Percentiles rank a stretch among this genome's conserved stretches.
Evolutionary conservation across 441 rosid genomes (phyloP).

Genomic region (California macrophylla): DNA sequence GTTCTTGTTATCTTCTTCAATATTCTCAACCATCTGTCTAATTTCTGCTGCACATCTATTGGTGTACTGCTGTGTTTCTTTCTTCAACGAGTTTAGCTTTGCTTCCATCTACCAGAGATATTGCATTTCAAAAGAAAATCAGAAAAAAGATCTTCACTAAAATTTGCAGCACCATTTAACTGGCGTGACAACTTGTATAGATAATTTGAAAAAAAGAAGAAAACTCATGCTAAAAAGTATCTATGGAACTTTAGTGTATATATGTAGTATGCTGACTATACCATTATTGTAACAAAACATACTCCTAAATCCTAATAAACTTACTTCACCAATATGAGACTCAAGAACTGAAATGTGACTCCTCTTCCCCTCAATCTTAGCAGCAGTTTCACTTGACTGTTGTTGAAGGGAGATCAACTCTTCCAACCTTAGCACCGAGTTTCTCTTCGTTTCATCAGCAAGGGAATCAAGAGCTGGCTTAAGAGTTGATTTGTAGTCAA

Average conservation of each 20-base stretch:
- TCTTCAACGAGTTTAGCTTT: constrained; percentile 34
- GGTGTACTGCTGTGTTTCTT: constrained; percentile 43
- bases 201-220: not conserved
- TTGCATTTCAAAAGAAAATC: not conserved
- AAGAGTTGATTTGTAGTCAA: constrained; percentile 52
- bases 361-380: constrained; percentile 43
- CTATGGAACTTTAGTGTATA: not conserved
- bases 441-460: constrained; percentile 40
- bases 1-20: constrained; percentile 40
- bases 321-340: constrained; percentile 42
- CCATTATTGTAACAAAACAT: not conserved
- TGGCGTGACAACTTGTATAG: not conserved
- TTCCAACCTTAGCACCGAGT: constrained; percentile 42
- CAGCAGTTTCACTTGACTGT: constrained; percentile 41
- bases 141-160: not conserved
- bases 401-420: constrained; percentile 47
- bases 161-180: not conserved
- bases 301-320: constrained; percentile 12
- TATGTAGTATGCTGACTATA: not conserved
- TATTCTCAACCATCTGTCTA: constrained; percentile 38
- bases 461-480: constrained; percentile 51
- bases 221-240: not conserved
- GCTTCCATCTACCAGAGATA: constrained; percentile 36
- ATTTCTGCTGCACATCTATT: constrained; percentile 45
- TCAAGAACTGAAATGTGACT: constrained; percentile 31